phyloP scores from a whole-genome alignment of 2,329 filamentous ascomycete genomes.

The Xenoacremonium recifei region DNA sequence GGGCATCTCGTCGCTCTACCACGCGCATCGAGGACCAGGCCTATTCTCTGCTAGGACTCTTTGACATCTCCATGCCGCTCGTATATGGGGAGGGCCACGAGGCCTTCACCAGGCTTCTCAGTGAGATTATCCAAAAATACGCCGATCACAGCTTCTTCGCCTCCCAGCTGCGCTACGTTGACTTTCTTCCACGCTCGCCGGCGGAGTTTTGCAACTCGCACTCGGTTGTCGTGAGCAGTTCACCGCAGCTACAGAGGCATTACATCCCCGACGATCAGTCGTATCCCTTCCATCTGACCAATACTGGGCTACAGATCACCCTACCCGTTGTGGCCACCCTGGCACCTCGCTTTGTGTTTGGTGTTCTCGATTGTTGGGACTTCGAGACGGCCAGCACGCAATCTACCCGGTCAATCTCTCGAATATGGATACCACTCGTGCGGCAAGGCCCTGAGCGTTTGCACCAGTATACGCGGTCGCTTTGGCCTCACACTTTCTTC shows the following conservation, averaged over 20 bases:
- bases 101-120: not conserved
- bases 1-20: constrained; percentile 24
- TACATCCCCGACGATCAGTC: not conserved
- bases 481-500: constrained; percentile 1
- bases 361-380: constrained; percentile 3
- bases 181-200: constrained; percentile 1
- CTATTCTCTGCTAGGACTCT: constrained; percentile 29
- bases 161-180: constrained; percentile 1
- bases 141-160: not conserved
- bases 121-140: constrained; percentile 2
- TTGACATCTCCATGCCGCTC: constrained; percentile 27
- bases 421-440: constrained; percentile 1
- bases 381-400: not conserved
- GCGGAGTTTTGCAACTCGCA: constrained; percentile 1
- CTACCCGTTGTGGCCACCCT: constrained; percentile 1
- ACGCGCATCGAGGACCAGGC: constrained; percentile 23
- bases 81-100: not conserved
- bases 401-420: not conserved
- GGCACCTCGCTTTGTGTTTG: not conserved
- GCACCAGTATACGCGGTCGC: not conserved
- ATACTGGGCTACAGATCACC: constrained; percentile 2
- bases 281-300: constrained; percentile 2
- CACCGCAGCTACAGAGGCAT: not conserved
- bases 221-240: not conserved
- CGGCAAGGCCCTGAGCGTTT: not conserved